phyloP scores from a whole-genome alignment of 2,329 filamentous ascomycete genomes.

The Penicillium sp. region DNA sequence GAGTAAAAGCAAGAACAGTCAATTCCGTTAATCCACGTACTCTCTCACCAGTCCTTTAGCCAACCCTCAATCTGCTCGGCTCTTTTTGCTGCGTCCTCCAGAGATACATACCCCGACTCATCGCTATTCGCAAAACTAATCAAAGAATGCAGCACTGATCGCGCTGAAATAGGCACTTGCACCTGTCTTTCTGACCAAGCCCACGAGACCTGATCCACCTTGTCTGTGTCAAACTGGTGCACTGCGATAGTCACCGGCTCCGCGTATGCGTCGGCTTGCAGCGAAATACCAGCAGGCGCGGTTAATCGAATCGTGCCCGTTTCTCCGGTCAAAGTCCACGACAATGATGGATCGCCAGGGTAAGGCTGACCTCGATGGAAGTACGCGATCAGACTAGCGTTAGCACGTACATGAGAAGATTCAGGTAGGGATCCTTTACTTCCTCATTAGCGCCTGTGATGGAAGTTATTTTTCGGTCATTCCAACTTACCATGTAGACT shows the following conservation, averaged over 20 bases:
- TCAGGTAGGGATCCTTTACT: neutral
- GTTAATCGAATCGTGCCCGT: neutral
- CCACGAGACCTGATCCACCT: neutral
- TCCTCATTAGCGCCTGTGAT: neutral
- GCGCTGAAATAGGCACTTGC: neutral
- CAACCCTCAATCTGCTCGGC: neutral
- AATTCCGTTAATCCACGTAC: too few species aligned
- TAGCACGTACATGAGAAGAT: neutral
- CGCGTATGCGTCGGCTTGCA: neutral
- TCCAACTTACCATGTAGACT: neutral
- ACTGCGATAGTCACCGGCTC: neutral
- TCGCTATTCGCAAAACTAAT: neutral
- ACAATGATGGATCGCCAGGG: neutral
- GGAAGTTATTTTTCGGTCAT: too few species aligned
- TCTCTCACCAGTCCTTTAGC: neutral
- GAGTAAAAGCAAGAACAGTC: too few species aligned
- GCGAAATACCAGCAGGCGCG: neutral
- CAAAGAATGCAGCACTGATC: neutral
- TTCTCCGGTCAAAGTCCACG: neutral
- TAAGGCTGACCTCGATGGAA: neutral
- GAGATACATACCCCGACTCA: neutral
- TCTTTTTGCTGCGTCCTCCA: neutral
- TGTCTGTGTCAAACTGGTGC: neutral
- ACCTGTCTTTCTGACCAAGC: neutral
- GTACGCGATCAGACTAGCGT: neutral